A percentile compares a stretch with the other conserved stretches of the same genome.
These are phyloP conservation scores for Trametes sp. DNA, from an alignment of 1,284 basidiomycete genomes.

Conservation along the genomic window DNA sequence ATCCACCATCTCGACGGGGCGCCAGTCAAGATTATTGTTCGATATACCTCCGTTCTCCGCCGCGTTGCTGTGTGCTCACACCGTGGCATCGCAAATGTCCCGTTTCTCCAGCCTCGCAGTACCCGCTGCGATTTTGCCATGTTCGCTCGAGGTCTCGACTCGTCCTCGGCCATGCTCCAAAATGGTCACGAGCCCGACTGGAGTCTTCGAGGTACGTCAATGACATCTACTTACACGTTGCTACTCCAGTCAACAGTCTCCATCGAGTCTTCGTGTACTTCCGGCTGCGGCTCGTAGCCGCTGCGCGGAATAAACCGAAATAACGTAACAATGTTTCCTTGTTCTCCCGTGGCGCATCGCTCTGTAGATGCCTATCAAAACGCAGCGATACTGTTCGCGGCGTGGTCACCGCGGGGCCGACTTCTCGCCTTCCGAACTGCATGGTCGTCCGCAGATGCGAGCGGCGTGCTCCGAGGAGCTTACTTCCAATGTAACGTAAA, in stretches of 20 bases:
- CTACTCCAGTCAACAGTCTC: not conserved
- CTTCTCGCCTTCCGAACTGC: not conserved
- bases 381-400: not conserved
- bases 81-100: constrained; percentile 1
- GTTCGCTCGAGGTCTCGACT: not conserved
- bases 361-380: constrained; percentile 6
- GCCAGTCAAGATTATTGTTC: constrained; percentile 6
- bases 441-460: not conserved
- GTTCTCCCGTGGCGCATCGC: constrained; percentile 14
- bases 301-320: not conserved
- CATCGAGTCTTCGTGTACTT: not conserved
- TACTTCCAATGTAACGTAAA: constrained; percentile 1
- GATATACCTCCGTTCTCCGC: constrained; percentile 24
- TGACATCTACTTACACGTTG: not conserved
- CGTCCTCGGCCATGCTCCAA: not conserved
- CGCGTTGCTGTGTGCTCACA: constrained; percentile 3
- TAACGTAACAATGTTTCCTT: not conserved
- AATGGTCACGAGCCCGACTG: not conserved
- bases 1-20: not conserved
- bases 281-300: not conserved
- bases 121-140: not conserved
- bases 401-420: constrained; percentile 10
- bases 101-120: not conserved
- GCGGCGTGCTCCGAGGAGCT: constrained; percentile 17
- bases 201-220: not conserved